These are phyloP conservation scores for Crithidia thermophila DNA, from an alignment of 208 protist genomes.

Conservation along the genomic window DNA sequence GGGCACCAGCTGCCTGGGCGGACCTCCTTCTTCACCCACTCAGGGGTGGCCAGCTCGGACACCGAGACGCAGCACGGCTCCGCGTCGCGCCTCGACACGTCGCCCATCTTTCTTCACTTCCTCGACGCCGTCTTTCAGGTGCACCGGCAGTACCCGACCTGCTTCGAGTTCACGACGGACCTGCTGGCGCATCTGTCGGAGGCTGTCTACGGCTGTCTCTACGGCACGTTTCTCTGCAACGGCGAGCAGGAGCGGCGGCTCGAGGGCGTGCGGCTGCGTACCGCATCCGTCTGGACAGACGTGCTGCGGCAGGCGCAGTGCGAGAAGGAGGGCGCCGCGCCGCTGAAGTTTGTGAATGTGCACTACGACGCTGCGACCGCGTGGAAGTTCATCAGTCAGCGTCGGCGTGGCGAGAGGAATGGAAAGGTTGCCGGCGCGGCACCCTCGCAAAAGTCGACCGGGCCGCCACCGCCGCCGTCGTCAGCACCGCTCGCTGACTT, in stretches of 20 bases:
- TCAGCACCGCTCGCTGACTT: constrained; percentile 14
- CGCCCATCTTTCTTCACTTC: constrained; percentile 96
- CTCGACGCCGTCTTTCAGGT: constrained; percentile 96
- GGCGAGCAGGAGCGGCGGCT: constrained; percentile 77
- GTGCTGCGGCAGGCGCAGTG: constrained; percentile 47
- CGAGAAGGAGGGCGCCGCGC: constrained; percentile 55
- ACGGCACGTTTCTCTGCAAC: constrained; percentile 89
- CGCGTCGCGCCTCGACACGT: constrained; percentile 53
- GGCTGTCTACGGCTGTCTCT: constrained; percentile 84
- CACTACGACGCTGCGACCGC: constrained; percentile 66
- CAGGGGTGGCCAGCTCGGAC: constrained; percentile 49
- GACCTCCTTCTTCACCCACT: constrained; percentile 45
- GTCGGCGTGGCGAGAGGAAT: neutral
- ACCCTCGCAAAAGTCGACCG: neutral
- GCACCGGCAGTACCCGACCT: constrained; percentile 86
- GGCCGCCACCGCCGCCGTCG: neutral
- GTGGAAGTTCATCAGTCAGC: constrained; percentile 59
- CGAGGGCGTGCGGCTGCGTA: constrained; percentile 71
- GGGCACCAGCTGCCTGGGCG: constrained; percentile 70
- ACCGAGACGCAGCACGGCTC: constrained; percentile 40
- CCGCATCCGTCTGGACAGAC: constrained; percentile 78
- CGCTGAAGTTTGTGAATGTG: constrained; percentile 69
- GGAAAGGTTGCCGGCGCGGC: neutral
- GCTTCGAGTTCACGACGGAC: constrained; percentile 95
- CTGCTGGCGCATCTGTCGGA: constrained; percentile 90